Conservation (phyloP, 257 asterid genomes). For the Solanum ahanhuiri region DNA sequence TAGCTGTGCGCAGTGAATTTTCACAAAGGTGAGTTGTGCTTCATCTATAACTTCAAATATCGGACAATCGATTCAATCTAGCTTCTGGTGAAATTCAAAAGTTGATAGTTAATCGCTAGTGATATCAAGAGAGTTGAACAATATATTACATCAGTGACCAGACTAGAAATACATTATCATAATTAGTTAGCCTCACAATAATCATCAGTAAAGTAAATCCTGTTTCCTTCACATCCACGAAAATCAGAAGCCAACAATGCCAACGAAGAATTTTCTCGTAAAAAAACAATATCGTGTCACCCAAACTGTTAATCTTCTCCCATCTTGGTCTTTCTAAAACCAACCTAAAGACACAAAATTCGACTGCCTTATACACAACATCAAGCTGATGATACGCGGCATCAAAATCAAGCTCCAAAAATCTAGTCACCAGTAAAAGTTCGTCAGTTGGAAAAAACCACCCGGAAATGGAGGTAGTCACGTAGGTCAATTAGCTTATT, state of each 20-base stretch:
- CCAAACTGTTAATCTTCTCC: slow-evolving; percentile 42
- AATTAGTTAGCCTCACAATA: slow-evolving; percentile 35
- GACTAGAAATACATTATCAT: slow-evolving; percentile 9
- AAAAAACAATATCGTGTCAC: slow-evolving; percentile 32
- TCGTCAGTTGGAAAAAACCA: slow-evolving; percentile 47
- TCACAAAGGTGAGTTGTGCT: not conserved
- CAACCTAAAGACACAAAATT: slow-evolving; percentile 40
- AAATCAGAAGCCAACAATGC: slow-evolving; percentile 46
- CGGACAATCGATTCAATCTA: not conserved
- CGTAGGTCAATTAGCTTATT: slow-evolving; percentile 21
- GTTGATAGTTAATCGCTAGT: not conserved
- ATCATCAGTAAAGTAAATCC: slow-evolving; percentile 59
- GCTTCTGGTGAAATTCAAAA: not conserved
- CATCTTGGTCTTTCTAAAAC: slow-evolving; percentile 32
- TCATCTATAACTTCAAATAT: not conserved
- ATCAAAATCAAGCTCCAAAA: slow-evolving; percentile 38
- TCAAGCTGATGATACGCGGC: too few relatives aligned
- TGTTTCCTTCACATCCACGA: slow-evolving; percentile 47
- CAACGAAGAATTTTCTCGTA: slow-evolving; percentile 61
- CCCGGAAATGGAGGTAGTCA: slow-evolving; percentile 64
- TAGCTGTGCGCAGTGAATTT: not conserved
- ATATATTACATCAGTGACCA: not conserved
- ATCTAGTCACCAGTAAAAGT: slow-evolving; percentile 31
- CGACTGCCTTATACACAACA: slow-evolving; percentile 27
- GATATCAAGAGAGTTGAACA: not conserved